Percentiles rank a stretch among this genome's conserved stretches.
These are phyloP conservation scores for Yarrowia keelungensis DNA, from an alignment of 805 yeast genomes.

Conservation along the genomic window DNA sequence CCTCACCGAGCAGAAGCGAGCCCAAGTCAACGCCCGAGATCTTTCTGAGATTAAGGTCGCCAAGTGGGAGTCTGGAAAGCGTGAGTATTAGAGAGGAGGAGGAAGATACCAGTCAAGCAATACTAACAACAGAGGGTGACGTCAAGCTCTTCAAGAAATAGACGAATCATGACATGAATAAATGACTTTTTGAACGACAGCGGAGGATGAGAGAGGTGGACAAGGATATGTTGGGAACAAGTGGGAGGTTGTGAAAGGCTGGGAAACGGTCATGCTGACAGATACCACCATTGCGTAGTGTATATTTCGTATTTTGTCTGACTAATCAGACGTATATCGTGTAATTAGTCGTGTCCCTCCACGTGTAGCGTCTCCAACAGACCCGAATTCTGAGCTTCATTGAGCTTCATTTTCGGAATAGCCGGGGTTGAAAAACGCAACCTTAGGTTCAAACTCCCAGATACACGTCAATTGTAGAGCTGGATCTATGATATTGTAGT, in stretches of 20 bases:
- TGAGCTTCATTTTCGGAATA: neutral
- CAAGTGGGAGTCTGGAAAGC: constrained; percentile 71
- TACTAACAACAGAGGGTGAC: constrained; percentile 40
- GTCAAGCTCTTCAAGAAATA: constrained; percentile 35
- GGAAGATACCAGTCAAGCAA: neutral
- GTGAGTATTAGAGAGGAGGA: constrained; percentile 41
- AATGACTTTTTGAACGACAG: constrained; percentile 16
- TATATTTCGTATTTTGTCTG: no score
- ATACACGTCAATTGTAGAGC: no score
- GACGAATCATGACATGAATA: constrained; percentile 33
- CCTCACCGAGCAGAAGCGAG: constrained; percentile 84
- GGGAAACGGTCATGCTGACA: no score
- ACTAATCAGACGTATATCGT: no score
- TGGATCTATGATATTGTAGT: no score
- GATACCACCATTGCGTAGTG: no score
- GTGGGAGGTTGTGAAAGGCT: neutral
- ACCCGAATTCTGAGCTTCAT: no score
- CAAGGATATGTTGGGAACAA: neutral
- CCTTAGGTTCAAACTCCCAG: neutral
- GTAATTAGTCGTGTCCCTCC: neutral
- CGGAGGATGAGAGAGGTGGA: neutral
- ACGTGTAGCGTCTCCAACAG: neutral
- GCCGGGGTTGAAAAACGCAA: constrained; percentile 33
- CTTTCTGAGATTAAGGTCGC: constrained; percentile 75
- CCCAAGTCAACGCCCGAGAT: constrained; percentile 72